These are phyloP conservation scores for Somion occarium DNA, from an alignment of 1,284 basidiomycete species.

Conservation along the genomic window DNA sequence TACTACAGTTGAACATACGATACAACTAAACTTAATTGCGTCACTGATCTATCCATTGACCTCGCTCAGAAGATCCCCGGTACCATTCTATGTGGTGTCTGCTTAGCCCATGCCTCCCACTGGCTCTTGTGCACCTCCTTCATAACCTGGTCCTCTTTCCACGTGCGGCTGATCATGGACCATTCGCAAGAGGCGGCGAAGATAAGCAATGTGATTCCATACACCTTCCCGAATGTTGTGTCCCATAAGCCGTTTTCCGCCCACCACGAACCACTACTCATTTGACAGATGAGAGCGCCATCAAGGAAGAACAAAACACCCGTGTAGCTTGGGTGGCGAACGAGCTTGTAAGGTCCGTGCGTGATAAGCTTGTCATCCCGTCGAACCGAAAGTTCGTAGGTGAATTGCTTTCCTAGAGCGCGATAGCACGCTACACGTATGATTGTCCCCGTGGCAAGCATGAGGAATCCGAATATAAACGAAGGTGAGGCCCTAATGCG, in stretches of 20 bases:
- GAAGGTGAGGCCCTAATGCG: neutral
- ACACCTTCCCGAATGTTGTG: neutral
- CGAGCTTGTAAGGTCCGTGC: constrained; percentile 10
- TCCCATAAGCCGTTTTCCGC: neutral
- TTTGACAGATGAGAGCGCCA: neutral
- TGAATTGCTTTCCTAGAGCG: constrained; percentile 10
- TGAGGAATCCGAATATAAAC: constrained; percentile 2
- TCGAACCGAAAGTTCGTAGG: constrained; percentile 10
- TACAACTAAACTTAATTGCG: no score
- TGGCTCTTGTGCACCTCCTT: constrained; percentile 10
- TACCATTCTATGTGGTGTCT: constrained; percentile 11
- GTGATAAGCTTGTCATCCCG: constrained; percentile 10
- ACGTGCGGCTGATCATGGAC: neutral
- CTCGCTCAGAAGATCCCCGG: constrained; percentile 12
- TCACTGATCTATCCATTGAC: no score
- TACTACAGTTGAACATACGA: no score
- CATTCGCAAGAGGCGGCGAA: neutral
- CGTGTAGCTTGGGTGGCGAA: constrained; percentile 13
- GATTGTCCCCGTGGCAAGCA: neutral
- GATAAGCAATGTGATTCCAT: neutral
- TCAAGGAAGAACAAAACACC: constrained; percentile 1
- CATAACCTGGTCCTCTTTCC: constrained; percentile 14
- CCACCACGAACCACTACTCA: constrained; percentile 1
- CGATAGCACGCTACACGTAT: constrained; percentile 9
- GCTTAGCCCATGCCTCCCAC: constrained; percentile 14